Base-by-base conservation (phyloP, 2,329 filamentous ascomycete species). In the Teratosphaeria viscida region DNA sequence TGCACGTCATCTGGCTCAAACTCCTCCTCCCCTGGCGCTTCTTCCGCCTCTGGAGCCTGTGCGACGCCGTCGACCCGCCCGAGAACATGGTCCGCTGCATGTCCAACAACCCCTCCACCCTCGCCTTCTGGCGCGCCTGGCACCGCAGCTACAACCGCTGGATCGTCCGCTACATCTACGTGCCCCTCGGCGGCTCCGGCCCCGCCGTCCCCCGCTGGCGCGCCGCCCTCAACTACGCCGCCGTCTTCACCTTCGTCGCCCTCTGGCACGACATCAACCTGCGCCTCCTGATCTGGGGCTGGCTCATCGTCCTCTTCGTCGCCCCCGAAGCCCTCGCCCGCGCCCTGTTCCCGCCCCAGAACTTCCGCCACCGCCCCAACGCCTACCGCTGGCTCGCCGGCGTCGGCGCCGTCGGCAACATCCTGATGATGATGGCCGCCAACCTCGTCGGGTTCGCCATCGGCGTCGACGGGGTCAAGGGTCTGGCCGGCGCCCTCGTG, bases 31-130 rank as follows among this genome's bases (percentile, higher is more conserved):
- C 94, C 0, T 99, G 92, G 92, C 88, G 94, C n/a, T 87, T 97
- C 73, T 97, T 97, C 82, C 89, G 95, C 4, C 84, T 99, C n/a
- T 99, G 94, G 94, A 82, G 90, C 0, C 82, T 99, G 3, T 72
- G 92, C 16, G 94, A 99, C 72, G 90, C 89, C 62, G 85, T 99
- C 66, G 94, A 99, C 70, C 90, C 94, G 0, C 92, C 94, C 0
- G 94, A 99, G 76, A 99, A 99, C 77, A 96, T 99, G 90, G 84
- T 96, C 58, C 89, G 94, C 66, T 99, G 95, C 75, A 90, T 96
- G 76, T 92, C 86, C 70, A 85, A 99, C 78, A 97, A 97, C 74
- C 96, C 92, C 78, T 92, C 88, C 64, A 88, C 90, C 0, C 81
- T 92, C 49, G 86, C 87, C 23, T 99, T 99, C 77, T 99, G 94